These are phyloP conservation scores for Calonectria hawksworthii DNA, from an alignment of 2,329 filamentous ascomycete genomes.

Conservation along the genomic window DNA sequence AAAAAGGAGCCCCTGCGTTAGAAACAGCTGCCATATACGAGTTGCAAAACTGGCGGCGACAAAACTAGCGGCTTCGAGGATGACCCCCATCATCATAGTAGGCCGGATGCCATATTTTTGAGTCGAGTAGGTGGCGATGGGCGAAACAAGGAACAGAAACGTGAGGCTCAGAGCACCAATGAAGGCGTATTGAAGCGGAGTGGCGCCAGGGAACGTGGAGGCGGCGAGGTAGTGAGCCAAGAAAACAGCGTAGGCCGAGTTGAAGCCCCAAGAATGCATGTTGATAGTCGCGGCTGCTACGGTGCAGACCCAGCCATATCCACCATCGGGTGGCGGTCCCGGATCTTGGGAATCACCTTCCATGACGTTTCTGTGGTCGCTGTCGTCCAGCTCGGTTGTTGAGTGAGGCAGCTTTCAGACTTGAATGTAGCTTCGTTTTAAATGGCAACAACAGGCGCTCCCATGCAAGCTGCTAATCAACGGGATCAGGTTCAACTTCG, in stretches of 20 bases:
- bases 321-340: slow-evolving; percentile 66
- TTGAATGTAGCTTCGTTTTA: no score
- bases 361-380: neutral
- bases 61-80: slow-evolving; percentile 76
- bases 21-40: slow-evolving; percentile 81
- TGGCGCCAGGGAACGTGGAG: slow-evolving; percentile 73
- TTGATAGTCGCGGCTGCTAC: slow-evolving; percentile 65
- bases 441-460: no score
- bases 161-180: slow-evolving; percentile 65
- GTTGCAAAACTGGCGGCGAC: slow-evolving; percentile 75
- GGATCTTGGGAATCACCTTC: neutral
- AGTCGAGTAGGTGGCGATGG: slow-evolving; percentile 73
- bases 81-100: slow-evolving; percentile 74
- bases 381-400: neutral
- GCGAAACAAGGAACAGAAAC: slow-evolving; percentile 75
- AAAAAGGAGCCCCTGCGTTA: slow-evolving; percentile 82
- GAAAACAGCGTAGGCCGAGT: slow-evolving; percentile 66
- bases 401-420: no score
- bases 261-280: slow-evolving; percentile 82
- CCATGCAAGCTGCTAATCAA: no score
- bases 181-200: slow-evolving; percentile 79
- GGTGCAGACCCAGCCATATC: slow-evolving; percentile 66
- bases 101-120: slow-evolving; percentile 73
- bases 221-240: slow-evolving; percentile 70
- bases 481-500: no score